Evolutionary conservation across 106 monocot species (phyloP), one percentile per base, ranked within the genome.

Genomic region (Dendrobium chrysotoxum): DNA sequence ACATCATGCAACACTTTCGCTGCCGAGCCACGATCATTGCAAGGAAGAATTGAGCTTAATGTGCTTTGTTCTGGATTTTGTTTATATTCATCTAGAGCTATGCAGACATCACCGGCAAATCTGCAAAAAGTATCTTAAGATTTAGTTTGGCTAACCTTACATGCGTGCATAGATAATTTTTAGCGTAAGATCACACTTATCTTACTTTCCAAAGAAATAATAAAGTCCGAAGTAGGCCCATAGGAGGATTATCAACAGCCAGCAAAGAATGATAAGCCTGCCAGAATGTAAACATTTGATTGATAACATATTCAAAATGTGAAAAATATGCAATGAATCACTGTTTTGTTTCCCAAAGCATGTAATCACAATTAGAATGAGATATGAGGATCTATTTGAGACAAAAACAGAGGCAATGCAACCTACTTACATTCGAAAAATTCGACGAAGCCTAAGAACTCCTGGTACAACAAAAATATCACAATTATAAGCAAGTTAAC

Each of bases 181-280:
- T 13, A 45, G 3, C 25, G 7, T 41, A 74, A 42, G 8, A 74
- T n/a, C 42, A 74, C 21, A 40, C 12, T 61, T 0, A 40, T 47
- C 76, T 45, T 76, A 76, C 76, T 76, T 47, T 76, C 76, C 76
- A 50, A 99, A 47, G 84, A 93, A 99, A 83, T 88, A 95, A 82
- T 95, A 99, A 40, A 99, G 58, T 21, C 94, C 98, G 40, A 95
- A 93, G 72, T 81, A 88, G 68, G 76, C 40, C 95, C 98, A 99
- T 79, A 91, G 86, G 61, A 99, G 84, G 72, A 72, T 80, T 83
- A 88, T 95, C 75, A 92, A 65, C 17, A 93, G 30, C 98, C 98
- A 99, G 80, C 91, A 89, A 44, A 99, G 13, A 21, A 77, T 75
- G n/a, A 90, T 74, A 76, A 92, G 75, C 87, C 98, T 99, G 85